Conservation (phyloP, 2,329 filamentous ascomycete genomes). For the Colletotrichum nymphaeae region DNA sequence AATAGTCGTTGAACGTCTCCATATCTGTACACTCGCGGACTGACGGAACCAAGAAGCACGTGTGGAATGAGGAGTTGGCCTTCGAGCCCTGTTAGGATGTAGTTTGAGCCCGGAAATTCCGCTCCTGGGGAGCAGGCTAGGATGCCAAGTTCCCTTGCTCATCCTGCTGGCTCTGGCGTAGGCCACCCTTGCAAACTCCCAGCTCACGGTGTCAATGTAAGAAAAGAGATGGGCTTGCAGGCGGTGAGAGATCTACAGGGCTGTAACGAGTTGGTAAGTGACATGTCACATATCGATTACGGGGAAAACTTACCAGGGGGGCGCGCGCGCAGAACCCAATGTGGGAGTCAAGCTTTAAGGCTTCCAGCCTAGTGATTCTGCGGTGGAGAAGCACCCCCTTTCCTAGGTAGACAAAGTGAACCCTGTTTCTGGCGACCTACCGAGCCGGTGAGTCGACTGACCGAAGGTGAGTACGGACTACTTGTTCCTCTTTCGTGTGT, state of each 20-base stretch:
- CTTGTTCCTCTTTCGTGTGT: neutral
- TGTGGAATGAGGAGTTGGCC: neutral
- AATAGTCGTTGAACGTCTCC: slow-evolving; percentile 1
- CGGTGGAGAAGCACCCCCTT: slow-evolving; percentile 20
- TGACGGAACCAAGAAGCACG: neutral
- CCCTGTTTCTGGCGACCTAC: neutral
- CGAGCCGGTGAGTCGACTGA: slow-evolving; percentile 22
- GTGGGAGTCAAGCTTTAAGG: slow-evolving; percentile 31
- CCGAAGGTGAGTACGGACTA: slow-evolving; percentile 18
- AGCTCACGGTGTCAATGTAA: neutral
- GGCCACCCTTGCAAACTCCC: slow-evolving; percentile 3
- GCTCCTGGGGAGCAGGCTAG: neutral
- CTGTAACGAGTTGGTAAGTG: slow-evolving; percentile 26
- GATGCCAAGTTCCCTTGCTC: neutral
- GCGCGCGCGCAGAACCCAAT: neutral
- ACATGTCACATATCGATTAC: slow-evolving; percentile 23
- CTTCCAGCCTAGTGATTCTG: slow-evolving; percentile 28
- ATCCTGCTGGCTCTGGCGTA: neutral
- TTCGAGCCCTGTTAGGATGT: neutral
- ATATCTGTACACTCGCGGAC: neutral
- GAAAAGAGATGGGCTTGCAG: slow-evolving; percentile 2
- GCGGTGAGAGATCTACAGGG: slow-evolving; percentile 34
- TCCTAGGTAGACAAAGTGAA: neutral
- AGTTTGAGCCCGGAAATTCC: neutral
- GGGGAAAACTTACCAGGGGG: slow-evolving; percentile 10